Percentiles rank a stretch among this genome's conserved stretches.
Conservation (phyloP, 2,329 filamentous ascomycete genomes). For the Neurospora crassa region DNA sequence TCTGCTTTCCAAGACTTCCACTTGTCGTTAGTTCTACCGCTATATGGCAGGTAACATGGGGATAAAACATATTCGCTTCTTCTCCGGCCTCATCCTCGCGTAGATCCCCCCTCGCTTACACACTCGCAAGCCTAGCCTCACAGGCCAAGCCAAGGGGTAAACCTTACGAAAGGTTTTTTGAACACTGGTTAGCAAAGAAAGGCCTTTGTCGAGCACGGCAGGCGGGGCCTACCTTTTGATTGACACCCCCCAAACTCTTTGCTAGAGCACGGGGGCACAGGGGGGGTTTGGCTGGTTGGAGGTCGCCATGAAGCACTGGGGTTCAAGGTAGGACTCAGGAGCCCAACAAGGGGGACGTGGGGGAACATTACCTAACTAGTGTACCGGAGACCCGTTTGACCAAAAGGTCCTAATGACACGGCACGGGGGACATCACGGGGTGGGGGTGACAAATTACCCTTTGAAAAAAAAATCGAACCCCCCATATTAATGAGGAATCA, state of each 20-base stretch:
- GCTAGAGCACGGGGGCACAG: not conserved
- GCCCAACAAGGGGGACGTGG: not conserved
- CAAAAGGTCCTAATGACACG: not conserved
- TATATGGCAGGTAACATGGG: not conserved
- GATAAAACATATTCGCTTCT: not conserved
- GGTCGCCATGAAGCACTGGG: not conserved
- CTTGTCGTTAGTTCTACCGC: not conserved
- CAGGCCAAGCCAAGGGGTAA: not conserved
- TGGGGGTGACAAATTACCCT: not conserved
- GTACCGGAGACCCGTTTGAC: not conserved
- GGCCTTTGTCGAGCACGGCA: not conserved
- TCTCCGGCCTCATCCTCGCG: not conserved
- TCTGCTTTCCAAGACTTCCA: not conserved
- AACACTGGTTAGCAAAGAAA: not conserved
- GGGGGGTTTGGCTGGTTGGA: not conserved
- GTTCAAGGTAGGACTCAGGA: not conserved
- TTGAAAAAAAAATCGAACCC: not conserved
- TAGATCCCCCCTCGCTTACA: not conserved
- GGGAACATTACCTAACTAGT: not conserved
- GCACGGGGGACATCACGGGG: not conserved
- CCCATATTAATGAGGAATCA: not conserved
- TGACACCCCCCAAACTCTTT: not conserved
- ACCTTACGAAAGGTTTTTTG: too few relatives aligned
- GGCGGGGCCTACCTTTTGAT: not conserved
- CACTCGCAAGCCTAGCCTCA: not conserved